Conservation (phyloP, 805 yeast genomes). For the Wickerhamiella parazyma region DNA sequence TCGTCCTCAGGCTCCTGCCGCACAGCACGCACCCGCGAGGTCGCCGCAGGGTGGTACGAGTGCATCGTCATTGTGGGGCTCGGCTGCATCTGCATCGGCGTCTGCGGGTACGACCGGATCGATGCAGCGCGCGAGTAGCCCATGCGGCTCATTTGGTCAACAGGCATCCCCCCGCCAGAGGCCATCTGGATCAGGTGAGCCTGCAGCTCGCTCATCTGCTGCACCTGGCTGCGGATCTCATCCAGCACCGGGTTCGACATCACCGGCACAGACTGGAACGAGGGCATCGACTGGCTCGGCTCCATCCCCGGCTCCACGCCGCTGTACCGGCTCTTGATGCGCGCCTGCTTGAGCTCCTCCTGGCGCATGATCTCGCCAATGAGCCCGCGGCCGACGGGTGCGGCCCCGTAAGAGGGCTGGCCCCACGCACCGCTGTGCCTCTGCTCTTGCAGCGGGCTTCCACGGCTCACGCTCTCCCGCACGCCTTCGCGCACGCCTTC, state of each 20-base stretch:
- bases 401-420: background rate
- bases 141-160: conserved; percentile 1
- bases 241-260: conserved; percentile 3
- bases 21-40: conserved; percentile 18
- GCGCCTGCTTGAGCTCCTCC: conserved; percentile 24
- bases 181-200: conserved; percentile 16
- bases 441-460: background rate
- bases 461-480: conserved; percentile 1
- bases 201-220: conserved; percentile 25
- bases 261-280: background rate
- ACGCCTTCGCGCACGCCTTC: no score
- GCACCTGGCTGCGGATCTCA: conserved; percentile 24
- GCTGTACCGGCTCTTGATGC: background rate
- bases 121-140: conserved; percentile 7
- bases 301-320: background rate
- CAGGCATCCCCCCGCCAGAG: background rate
- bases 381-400: conserved; percentile 23
- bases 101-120: conserved; percentile 2
- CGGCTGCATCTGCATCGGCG: background rate
- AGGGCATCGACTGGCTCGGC: conserved; percentile 6
- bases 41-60: conserved; percentile 1
- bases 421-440: no score
- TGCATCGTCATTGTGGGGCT: background rate
- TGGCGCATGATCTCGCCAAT: conserved; percentile 30
- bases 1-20: conserved; percentile 14